Evolutionary conservation across 2,329 filamentous ascomycete species (phyloP).

Genomic region (Nemania sp.): DNA sequence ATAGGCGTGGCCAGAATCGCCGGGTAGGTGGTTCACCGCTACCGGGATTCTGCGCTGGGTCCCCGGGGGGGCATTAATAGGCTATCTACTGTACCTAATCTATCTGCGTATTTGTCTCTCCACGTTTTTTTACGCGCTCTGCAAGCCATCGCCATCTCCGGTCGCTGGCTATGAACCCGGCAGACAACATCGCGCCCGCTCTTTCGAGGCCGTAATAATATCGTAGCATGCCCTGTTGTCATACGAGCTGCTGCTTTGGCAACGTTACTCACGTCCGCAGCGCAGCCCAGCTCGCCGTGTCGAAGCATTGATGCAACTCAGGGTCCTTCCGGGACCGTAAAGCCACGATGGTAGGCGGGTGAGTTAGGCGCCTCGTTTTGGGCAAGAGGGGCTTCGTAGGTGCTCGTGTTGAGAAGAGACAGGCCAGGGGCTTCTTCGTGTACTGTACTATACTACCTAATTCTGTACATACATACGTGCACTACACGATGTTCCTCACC

Average conservation of each 20-base stretch:
- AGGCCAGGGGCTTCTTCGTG: neutral
- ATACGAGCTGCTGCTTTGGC: neutral
- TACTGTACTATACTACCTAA: neutral
- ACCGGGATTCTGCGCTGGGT: constrained; percentile 7
- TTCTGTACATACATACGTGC: neutral
- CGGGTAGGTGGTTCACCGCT: constrained; percentile 1
- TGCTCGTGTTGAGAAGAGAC: too few relatives aligned
- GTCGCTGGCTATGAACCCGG: neutral
- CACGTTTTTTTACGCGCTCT: neutral
- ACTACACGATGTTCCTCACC: too few relatives aligned
- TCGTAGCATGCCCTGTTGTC: neutral
- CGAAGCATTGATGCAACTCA: neutral
- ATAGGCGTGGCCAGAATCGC: neutral
- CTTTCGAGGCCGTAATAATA: constrained; percentile 1
- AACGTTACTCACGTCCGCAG: constrained; percentile 14
- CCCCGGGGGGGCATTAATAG: constrained; percentile 12
- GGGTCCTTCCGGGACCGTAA: neutral
- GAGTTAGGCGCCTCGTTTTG: neutral
- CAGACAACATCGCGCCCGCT: neutral
- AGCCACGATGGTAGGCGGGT: neutral
- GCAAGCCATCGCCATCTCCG: neutral
- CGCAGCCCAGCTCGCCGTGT: neutral
- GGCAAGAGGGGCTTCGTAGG: neutral
- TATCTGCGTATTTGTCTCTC: too few relatives aligned
- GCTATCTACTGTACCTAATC: constrained; percentile 8